Base-by-base conservation (phyloP, 768 basidiomycete species). In the Cystofilobasidium capitatum region DNA sequence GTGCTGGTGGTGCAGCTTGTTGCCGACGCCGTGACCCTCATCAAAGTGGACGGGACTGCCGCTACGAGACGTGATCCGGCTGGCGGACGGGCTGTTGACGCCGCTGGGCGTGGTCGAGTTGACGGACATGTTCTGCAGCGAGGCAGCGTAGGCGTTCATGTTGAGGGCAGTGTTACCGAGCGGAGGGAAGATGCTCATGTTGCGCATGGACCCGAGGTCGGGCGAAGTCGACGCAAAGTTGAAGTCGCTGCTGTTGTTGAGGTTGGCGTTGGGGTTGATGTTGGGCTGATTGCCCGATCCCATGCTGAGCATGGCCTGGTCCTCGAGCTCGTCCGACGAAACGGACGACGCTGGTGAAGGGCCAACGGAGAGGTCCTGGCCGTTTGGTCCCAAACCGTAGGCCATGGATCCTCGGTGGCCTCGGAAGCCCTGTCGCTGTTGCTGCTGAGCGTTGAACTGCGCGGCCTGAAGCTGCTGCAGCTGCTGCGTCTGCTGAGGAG, bases 151-250 rank as follows among this genome's bases (percentile, higher is more conserved):
- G 12, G 47, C 54, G 17, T 49, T 68, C 47, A 40, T 36, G 40
- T 60, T 62, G 33, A 62, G 17, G 20, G 36, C 33, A 24, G 22
- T 22, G 33, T 54, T 49, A 17, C 62, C 62, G 51, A 68, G 66
- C 17, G 68, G 57, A 17, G 69, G 73, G 68, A 73, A 75, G 47
- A 76, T 71, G 12, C 71, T 71, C 75, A 79, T 76, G 60, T 72
- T 73, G 64, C 75, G 70, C 72, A 78, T 72, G 14, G 77, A 73
- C 6, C 75, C 74, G 8, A 79, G 67, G 9, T 78, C 78, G n/a
- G 78, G 78, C 40, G 73, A 75, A 0, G 77, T 76, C 35, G 75
- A 74, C 9, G 74, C 72, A 44, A 75, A 71, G 29, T 74, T 75
- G 61, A 73, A 71, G 9, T 69, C 69, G 45, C 66, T 67, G 49